A percentile compares a stretch with the other conserved stretches of the same genome.
Evolutionary conservation across 2,329 filamentous ascomycete genomes (phyloP).

Genomic region (Trichoderma sp.): DNA sequence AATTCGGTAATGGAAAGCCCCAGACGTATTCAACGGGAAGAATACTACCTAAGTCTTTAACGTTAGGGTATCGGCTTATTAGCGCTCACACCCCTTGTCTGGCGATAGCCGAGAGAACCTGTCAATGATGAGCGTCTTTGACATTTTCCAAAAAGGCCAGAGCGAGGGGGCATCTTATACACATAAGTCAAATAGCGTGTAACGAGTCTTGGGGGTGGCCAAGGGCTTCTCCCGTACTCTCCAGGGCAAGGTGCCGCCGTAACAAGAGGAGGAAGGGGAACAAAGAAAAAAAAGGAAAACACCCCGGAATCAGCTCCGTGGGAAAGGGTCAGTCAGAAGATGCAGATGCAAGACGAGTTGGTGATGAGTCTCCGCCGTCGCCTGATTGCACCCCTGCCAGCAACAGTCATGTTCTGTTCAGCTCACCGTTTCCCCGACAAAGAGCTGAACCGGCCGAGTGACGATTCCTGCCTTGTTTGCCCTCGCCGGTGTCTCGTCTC

Average conservation of each 20-base stretch:
- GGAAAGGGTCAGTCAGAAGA: constrained; percentile 8
- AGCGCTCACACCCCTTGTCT: constrained; percentile 12
- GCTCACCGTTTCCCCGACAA: neutral
- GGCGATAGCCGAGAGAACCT: constrained; percentile 6
- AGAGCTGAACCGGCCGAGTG: constrained; percentile 6
- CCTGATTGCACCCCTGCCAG: constrained; percentile 16
- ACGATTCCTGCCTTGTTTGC: constrained; percentile 10
- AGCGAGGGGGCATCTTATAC: constrained; percentile 19
- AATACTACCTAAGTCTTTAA: neutral
- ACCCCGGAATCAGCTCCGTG: neutral
- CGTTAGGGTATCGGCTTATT: constrained; percentile 5
- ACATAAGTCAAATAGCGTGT: constrained; percentile 2
- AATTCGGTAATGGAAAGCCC: neutral
- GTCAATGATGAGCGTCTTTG: neutral
- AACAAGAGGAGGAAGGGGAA: neutral
- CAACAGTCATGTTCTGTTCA: constrained; percentile 12
- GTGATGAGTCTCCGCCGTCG: constrained; percentile 18
- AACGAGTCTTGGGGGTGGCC: neutral
- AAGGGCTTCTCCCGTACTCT: neutral
- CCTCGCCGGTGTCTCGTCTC: neutral
- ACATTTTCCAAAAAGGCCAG: neutral
- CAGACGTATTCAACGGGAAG: neutral
- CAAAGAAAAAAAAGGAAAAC: neutral
- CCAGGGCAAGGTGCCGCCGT: neutral
- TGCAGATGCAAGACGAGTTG: constrained; percentile 7